These are phyloP conservation scores for Lithospermum erythrorhizon DNA, from an alignment of 257 asterid species.

Conservation along the genomic window DNA sequence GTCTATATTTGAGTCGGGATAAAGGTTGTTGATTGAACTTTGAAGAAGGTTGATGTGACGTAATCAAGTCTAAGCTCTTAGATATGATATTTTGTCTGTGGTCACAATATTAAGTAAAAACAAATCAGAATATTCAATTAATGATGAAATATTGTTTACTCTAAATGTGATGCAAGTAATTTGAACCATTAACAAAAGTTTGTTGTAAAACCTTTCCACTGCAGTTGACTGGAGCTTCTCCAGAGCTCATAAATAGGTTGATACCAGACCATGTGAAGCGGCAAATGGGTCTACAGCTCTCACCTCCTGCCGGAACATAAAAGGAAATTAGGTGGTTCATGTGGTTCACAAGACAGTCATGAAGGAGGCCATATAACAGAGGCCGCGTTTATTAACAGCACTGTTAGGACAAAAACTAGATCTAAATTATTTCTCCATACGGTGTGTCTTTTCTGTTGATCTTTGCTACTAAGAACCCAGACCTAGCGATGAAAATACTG, in stretches of 20 bases:
- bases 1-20: no score
- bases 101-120: background rate
- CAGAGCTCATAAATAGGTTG: conserved; percentile 71
- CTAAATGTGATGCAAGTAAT: no score
- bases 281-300: conserved; percentile 57
- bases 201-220: conserved; percentile 1
- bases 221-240: conserved; percentile 65
- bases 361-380: background rate
- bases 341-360: conserved; percentile 5
- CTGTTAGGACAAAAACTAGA: no score
- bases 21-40: no score
- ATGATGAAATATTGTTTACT: no score
- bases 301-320: conserved; percentile 47
- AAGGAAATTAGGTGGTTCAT: conserved; percentile 8
- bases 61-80: background rate
- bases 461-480: background rate
- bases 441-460: background rate
- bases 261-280: conserved; percentile 79
- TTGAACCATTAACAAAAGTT: no score
- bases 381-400: no score
- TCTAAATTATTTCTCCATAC: background rate
- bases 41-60: background rate
- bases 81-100: background rate
- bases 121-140: no score
- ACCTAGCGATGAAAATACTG: no score